Percentiles rank a stretch among this genome's conserved stretches.
phyloP scores from a whole-genome alignment of 2,329 filamentous ascomycete genomes.

The Stagonosporopsis rhizophila region DNA sequence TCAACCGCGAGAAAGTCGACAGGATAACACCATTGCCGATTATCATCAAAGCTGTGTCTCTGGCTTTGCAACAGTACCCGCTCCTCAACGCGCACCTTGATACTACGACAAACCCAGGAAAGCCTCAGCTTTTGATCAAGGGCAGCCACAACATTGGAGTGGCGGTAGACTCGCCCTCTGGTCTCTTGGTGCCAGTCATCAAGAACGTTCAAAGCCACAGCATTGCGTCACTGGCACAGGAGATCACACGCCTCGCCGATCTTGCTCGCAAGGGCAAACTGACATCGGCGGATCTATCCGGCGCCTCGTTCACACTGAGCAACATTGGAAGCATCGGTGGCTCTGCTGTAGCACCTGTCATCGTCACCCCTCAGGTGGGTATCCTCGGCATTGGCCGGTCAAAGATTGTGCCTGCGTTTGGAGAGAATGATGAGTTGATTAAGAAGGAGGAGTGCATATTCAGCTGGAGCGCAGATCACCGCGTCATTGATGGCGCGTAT shows the following conservation, averaged over 20 bases:
- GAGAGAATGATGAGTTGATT: slow-evolving; percentile 63
- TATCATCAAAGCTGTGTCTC: slow-evolving; percentile 92
- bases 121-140: slow-evolving; percentile 79
- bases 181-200: slow-evolving; percentile 90
- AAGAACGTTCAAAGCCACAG: slow-evolving; percentile 80
- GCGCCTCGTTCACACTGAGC: slow-evolving; percentile 92
- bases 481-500: slow-evolving; percentile 92
- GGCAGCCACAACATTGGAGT: slow-evolving; percentile 93
- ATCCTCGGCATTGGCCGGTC: slow-evolving; percentile 89
- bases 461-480: slow-evolving; percentile 95
- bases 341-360: slow-evolving; percentile 87
- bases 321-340: slow-evolving; percentile 97
- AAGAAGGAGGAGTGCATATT: slow-evolving; percentile 85
- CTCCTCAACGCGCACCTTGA: slow-evolving; percentile 89
- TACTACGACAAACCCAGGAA: slow-evolving; percentile 61
- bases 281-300: slow-evolving; percentile 74
- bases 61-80: slow-evolving; percentile 81
- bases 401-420: slow-evolving; percentile 81
- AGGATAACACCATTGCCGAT: slow-evolving; percentile 90
- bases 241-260: slow-evolving; percentile 75
- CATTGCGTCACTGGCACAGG: slow-evolving; percentile 77
- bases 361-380: slow-evolving; percentile 88
- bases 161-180: slow-evolving; percentile 90
- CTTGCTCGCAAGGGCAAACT: slow-evolving; percentile 80
- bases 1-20: slow-evolving; percentile 44